phyloP scores from a whole-genome alignment of 139 green algal genomes.

The Mesotaenium endlicherianum region DNA sequence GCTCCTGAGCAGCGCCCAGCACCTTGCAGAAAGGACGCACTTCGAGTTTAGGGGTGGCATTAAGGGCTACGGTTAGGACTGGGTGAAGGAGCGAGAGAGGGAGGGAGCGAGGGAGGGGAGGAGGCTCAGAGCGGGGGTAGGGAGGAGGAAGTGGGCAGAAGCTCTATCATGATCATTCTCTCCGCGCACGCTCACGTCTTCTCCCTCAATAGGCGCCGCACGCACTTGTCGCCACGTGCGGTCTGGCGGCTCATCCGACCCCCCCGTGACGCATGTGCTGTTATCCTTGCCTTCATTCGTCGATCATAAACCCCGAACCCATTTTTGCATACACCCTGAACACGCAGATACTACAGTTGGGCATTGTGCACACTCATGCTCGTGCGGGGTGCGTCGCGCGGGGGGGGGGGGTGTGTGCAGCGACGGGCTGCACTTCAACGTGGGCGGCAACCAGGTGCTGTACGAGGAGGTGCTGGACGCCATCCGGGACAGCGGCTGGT shows the following conservation, averaged over 20 bases:
- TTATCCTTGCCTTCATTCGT: background rate
- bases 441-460: conserved; percentile 18
- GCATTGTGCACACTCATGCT: too few relatives aligned
- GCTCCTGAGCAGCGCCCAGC: too few relatives aligned
- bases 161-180: background rate
- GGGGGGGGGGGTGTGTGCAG: background rate
- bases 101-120: background rate
- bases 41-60: too few relatives aligned
- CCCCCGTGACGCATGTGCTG: background rate
- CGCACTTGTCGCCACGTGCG: too few relatives aligned
- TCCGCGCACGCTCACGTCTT: background rate
- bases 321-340: conserved; percentile 8
- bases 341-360: too few relatives aligned
- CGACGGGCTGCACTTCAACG: conserved; percentile 33
- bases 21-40: too few relatives aligned
- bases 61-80: background rate
- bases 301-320: background rate
- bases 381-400: too few relatives aligned
- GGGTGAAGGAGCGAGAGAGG: background rate
- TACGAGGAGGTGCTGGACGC: conserved; percentile 5
- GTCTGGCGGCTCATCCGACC: background rate
- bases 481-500: background rate
- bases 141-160: too few relatives aligned
- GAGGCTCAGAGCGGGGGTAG: background rate
- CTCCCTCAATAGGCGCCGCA: background rate